These are phyloP conservation scores for Fraxinus platypoda DNA, from an alignment of 305 asterid genomes.

Conservation along the genomic window DNA sequence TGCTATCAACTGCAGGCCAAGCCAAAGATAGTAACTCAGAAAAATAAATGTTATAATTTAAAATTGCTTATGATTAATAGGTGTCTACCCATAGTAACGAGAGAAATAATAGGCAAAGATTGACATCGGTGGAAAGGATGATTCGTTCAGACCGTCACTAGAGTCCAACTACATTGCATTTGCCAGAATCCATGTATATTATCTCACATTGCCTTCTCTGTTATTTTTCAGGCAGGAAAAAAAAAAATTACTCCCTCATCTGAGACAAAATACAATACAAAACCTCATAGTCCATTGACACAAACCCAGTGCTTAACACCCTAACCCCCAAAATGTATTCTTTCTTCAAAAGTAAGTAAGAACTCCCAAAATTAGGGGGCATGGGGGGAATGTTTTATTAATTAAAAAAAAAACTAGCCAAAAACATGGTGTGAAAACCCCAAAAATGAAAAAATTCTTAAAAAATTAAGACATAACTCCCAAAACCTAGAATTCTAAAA, in stretches of 20 bases:
- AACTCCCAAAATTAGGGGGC: not conserved
- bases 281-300: not conserved
- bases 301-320: not conserved
- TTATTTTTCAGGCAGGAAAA: not conserved
- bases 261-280: not conserved
- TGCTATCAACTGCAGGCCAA: not conserved
- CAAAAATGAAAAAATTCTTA: not conserved
- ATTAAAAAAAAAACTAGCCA: not conserved
- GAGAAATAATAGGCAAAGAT: not conserved
- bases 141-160: not conserved
- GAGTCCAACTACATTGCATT: not conserved
- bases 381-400: not conserved
- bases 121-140: not conserved
- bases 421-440: not conserved
- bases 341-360: not conserved
- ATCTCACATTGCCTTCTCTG: not conserved
- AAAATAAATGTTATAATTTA: not conserved
- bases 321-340: conserved; percentile 2
- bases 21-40: not conserved
- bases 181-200: not conserved
- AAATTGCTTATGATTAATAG: not conserved
- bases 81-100: not conserved
- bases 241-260: not conserved
- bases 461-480: not conserved
- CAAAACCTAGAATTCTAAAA: conserved; percentile 9